Evolutionary conservation across 1,284 basidiomycete genomes (phyloP).

Genomic region (Ustilago lituana): DNA sequence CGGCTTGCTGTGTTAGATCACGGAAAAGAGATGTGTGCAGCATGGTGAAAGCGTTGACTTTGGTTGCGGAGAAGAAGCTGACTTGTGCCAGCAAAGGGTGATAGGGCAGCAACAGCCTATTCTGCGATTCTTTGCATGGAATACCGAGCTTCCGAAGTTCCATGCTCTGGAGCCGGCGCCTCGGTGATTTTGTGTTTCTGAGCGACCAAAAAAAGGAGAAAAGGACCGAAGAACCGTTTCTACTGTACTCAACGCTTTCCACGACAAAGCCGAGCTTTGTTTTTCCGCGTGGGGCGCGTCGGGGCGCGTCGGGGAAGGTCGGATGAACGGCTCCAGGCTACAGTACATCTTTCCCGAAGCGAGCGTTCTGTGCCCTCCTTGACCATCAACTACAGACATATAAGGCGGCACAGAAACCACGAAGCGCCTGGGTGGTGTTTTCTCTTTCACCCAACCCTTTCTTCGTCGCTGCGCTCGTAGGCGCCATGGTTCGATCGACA

Average conservation of each 20-base stretch:
- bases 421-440: too few species aligned
- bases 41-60: too few species aligned
- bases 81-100: background rate
- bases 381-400: background rate
- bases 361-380: background rate
- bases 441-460: too few species aligned
- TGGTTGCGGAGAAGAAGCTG: background rate
- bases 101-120: too few species aligned
- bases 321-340: constrained; percentile 11
- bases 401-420: too few species aligned
- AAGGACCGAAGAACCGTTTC: constrained; percentile 28
- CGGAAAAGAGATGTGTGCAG: too few species aligned
- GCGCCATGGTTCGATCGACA: constrained; percentile 34
- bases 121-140: too few species aligned
- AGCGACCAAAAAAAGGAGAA: background rate
- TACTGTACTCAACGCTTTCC: too few species aligned
- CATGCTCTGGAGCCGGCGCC: background rate
- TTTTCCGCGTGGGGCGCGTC: background rate
- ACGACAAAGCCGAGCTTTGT: too few species aligned
- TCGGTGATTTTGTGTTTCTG: constrained; percentile 21
- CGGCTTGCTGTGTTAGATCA: too few species aligned
- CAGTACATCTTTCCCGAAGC: background rate
- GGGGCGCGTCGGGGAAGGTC: constrained; percentile 14
- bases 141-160: constrained; percentile 43
- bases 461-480: too few species aligned